Conservation (phyloP, 306 rosid genomes). For the Vigna trinervia region DNA sequence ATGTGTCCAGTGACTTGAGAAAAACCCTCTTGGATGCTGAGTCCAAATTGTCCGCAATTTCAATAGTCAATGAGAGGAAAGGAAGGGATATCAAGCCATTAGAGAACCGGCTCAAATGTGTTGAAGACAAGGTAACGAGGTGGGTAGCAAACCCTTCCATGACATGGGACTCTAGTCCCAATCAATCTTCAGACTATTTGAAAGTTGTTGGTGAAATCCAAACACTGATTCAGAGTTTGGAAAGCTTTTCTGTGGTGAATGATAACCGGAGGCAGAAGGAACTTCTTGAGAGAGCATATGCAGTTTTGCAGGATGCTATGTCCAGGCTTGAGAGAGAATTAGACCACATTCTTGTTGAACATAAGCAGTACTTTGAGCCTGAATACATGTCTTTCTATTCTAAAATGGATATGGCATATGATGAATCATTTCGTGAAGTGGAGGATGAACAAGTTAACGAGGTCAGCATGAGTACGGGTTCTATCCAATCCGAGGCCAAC, state of each 20-base stretch:
- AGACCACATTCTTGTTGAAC: conserved; percentile 56
- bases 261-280: conserved; percentile 51
- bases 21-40: conserved; percentile 63
- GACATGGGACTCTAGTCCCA: conserved; percentile 54
- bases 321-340: conserved; percentile 64
- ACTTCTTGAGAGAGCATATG: conserved; percentile 54
- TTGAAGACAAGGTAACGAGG: conserved; percentile 51
- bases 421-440: conserved; percentile 52
- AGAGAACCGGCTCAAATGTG: conserved; percentile 52
- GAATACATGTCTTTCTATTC: conserved; percentile 55
- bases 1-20: conserved; percentile 54
- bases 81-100: conserved; percentile 33
- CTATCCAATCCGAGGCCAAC: conserved; percentile 34
- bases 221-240: conserved; percentile 49
- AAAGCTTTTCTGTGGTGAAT: conserved; percentile 35
- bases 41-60: conserved; percentile 60
- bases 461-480: conserved; percentile 16
- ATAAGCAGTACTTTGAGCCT: conserved; percentile 63
- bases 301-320: conserved; percentile 64
- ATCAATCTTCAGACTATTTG: conserved; percentile 55
- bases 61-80: conserved; percentile 42
- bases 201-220: conserved; percentile 56
- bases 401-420: conserved; percentile 44
- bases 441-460: conserved; percentile 53
- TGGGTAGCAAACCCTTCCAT: conserved; percentile 56